phyloP scores from a whole-genome alignment of 495 filamentous ascomycete species.

The Lindgomyces ingoldianus region DNA sequence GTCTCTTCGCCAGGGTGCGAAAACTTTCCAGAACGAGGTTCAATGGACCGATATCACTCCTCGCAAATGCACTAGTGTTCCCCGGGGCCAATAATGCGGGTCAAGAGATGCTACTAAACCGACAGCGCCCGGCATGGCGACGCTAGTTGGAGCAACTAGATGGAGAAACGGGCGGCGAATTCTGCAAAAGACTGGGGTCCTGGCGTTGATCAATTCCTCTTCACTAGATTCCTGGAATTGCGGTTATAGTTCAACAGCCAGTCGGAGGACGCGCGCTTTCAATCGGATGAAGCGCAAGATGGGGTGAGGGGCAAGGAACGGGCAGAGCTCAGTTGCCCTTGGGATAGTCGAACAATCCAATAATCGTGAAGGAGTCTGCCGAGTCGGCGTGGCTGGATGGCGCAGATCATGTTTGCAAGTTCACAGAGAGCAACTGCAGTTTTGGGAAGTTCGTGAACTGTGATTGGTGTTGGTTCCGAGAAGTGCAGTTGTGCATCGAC shows the following conservation, averaged over 20 bases:
- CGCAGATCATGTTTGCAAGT: background rate
- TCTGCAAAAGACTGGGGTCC: background rate
- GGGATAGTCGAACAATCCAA: background rate
- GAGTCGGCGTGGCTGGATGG: background rate
- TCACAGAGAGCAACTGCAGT: background rate
- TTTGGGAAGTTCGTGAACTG: background rate
- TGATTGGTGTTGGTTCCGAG: background rate
- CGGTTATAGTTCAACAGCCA: too few species aligned
- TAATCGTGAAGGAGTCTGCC: background rate
- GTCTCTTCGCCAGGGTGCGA: background rate
- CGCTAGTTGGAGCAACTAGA: too few species aligned
- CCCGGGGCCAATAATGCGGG: too few species aligned
- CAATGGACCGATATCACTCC: too few species aligned
- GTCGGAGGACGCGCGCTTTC: too few species aligned
- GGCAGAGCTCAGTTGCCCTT: too few species aligned
- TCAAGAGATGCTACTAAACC: background rate
- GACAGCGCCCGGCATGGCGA: background rate
- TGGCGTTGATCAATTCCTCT: background rate
- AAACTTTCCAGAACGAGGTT: background rate
- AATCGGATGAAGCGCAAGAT: too few species aligned
- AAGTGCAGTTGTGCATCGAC: background rate
- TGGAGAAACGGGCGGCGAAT: background rate
- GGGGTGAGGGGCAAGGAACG: too few species aligned
- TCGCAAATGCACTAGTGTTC: too few species aligned
- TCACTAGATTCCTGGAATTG: background rate